A percentile compares a stretch with the other conserved stretches of the same genome.
These are phyloP conservation scores for Bromus sterilis DNA, from an alignment of 176 grass and related monocot genomes.

Conservation along the genomic window DNA sequence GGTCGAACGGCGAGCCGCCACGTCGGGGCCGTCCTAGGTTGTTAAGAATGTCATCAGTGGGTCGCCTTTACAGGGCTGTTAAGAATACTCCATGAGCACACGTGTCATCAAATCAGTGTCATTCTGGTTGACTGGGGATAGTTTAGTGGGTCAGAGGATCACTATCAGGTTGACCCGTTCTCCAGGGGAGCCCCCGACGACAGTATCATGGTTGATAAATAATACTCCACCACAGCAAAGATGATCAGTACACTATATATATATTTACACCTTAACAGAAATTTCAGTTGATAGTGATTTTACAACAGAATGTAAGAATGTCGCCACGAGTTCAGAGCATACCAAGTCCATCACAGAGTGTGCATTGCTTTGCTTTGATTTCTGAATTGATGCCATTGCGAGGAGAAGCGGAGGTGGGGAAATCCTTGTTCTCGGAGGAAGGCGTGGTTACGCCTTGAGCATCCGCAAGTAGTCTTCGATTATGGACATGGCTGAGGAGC, in stretches of 20 bases:
- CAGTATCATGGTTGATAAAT: too few relatives aligned
- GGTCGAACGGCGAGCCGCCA: constrained; percentile 39
- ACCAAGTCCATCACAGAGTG: too few relatives aligned
- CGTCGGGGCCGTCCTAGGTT: neutral
- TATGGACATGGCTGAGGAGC: constrained; percentile 64
- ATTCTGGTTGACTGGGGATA: neutral
- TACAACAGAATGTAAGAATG: neutral
- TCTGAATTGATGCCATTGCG: neutral
- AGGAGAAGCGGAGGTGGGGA: neutral
- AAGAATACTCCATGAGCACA: neutral
- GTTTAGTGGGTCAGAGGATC: constrained; percentile 10
- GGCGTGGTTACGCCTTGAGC: constrained; percentile 32
- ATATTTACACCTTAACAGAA: neutral
- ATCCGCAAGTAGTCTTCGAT: constrained; percentile 54
- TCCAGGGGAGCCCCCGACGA: too few relatives aligned
- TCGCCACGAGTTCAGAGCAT: neutral
- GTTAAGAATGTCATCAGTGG: constrained; percentile 19
- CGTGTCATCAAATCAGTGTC: neutral
- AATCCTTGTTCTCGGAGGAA: neutral
- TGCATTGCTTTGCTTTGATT: neutral
- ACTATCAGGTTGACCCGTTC: constrained; percentile 33
- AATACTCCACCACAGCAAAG: too few relatives aligned
- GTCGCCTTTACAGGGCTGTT: constrained; percentile 3
- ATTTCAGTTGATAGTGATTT: neutral
- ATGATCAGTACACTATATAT: too few relatives aligned